Conservation (phyloP, 2,329 filamentous ascomycete genomes). For the Hymenoscyphus albidus region DNA sequence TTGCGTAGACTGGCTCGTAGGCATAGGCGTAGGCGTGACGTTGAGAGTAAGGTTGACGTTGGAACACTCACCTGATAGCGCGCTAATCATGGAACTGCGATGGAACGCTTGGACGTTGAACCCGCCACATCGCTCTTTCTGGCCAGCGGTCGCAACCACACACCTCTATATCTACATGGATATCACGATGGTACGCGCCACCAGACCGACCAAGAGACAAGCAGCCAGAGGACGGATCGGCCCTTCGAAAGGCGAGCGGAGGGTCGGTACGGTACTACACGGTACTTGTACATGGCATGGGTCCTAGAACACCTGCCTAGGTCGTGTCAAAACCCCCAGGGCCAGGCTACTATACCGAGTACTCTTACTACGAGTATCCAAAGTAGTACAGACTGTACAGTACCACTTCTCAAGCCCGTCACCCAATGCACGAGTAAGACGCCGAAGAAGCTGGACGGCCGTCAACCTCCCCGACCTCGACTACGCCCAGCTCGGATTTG, state of each 20-base stretch:
- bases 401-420: not conserved
- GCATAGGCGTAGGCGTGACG: not conserved
- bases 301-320: not conserved
- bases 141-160: not conserved
- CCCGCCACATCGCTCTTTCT: not conserved
- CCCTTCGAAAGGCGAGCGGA: conserved; percentile 8
- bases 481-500: not conserved
- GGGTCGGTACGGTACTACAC: not conserved
- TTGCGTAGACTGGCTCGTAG: not conserved
- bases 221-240: conserved; percentile 5
- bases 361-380: too few species aligned
- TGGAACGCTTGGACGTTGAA: conserved; percentile 1
- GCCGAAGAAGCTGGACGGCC: not conserved
- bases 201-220: not conserved
- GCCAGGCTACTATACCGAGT: not conserved
- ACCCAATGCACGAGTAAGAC: not conserved
- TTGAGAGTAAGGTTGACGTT: not conserved
- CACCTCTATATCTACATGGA: not conserved
- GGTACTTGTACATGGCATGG: too few species aligned
- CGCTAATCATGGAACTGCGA: not conserved
- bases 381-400: too few species aligned
- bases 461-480: not conserved
- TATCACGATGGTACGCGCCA: conserved; percentile 1
- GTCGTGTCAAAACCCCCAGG: not conserved
- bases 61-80: not conserved